Evolutionary conservation across 2,329 filamentous ascomycete species (phyloP), one percentile per base, ranked within the genome.

Genomic region (Trichoderma harzianum): DNA sequence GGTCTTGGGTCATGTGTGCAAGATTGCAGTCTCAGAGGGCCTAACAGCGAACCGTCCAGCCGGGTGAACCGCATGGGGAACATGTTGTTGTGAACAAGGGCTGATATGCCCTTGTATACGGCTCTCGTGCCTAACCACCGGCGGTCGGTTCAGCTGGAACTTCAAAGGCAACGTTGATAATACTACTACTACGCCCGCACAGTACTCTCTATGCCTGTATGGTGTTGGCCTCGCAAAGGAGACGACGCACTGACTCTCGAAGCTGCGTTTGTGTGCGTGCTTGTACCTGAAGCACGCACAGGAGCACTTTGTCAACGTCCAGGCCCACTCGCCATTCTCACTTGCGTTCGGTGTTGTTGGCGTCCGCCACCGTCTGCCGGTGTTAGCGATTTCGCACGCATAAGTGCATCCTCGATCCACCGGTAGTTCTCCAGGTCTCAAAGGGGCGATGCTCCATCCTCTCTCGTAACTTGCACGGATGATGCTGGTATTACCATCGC

Each of bases 11-110:
- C 77, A 78, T 77, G 77, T 78, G 77, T 76, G 76, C 51, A 68
- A 57, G 47, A 63, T 73, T 63, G 62, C 55, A 34, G 51, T 69
- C 61, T 60, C 72, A 68, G 72, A 74, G 74, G 66, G 74, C 74
- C 75, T 70, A 65, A 74, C 72, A 72, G 75, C 76, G 74, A 76
- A 77, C 77, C 77, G 74, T 34, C 73, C 76, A 74, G 75, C 76
- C 74, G 77, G 77, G 75, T 76, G 72, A 63, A 61, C 32, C 58
- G 63, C 71, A 71, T 69, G 70, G 72, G 65, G 63, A 61, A 28
- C 62, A 55, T 69, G 65, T 24, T 67, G 18, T 57, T 55, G 32
- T 61, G 67, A 53, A 8, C 68, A 39, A 71, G 67, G 62, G 68
- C 67, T 57, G 51, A n/a, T 57, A 60, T 47, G 61, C 28, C 30